phyloP scores from a whole-genome alignment of 2,329 filamentous ascomycete species.

The Cladosporium sp. region DNA sequence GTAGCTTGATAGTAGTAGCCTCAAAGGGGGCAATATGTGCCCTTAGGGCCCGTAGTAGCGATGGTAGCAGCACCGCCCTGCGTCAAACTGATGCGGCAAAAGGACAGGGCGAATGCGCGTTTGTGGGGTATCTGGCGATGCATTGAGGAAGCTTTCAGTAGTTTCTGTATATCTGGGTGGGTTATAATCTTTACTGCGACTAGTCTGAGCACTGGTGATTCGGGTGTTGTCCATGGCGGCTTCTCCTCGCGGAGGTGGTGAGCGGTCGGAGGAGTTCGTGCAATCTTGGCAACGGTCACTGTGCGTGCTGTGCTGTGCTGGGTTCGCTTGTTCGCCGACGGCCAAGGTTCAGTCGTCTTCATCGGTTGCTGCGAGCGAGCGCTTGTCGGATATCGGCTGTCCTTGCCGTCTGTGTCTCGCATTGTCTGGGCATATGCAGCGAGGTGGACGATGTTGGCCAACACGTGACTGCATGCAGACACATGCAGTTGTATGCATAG shows the following conservation, averaged over 20 bases:
- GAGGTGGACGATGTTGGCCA: neutral
- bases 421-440: neutral
- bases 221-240: neutral
- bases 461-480: neutral
- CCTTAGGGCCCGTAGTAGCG: neutral
- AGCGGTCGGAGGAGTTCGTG: neutral
- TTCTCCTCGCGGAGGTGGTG: neutral
- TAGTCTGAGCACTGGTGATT: neutral
- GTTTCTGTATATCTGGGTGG: neutral
- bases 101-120: neutral
- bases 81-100: neutral
- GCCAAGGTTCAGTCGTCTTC: too few relatives aligned
- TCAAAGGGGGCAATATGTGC: neutral
- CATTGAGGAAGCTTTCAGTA: neutral
- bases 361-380: neutral
- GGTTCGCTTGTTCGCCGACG: conserved; percentile 2
- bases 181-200: neutral
- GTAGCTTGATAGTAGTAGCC: neutral
- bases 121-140: neutral
- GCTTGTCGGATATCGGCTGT: neutral
- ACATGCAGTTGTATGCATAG: neutral
- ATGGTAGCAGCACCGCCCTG: neutral
- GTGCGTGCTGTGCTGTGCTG: too few relatives aligned
- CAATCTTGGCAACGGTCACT: conserved; percentile 6
- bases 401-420: neutral